A percentile compares a stretch with the other conserved stretches of the same genome.
Evolutionary conservation across 805 yeast species (phyloP).

Genomic region (Metschnikowia corniflorae): DNA sequence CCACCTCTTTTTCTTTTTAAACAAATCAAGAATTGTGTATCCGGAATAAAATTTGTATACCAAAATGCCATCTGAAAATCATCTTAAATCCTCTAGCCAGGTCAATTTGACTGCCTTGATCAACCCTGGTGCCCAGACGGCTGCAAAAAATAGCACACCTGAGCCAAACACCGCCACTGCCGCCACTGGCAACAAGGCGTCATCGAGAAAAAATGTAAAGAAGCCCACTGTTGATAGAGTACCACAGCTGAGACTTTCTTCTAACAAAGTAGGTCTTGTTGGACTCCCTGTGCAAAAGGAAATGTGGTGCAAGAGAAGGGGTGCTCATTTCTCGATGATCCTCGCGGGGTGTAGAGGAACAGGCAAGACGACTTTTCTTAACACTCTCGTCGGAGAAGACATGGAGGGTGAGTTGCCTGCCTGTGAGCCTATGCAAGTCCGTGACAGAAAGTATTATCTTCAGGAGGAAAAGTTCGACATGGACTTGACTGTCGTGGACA

Average conservation of each 20-base stretch:
- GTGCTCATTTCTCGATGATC: constrained; percentile 36
- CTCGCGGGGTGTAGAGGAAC: constrained; percentile 33
- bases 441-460: constrained; percentile 40
- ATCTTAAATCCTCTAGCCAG: constrained; percentile 1
- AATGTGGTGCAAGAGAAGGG: constrained; percentile 22
- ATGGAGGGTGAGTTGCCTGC: constrained; percentile 11
- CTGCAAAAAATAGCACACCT: constrained; percentile 9
- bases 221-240: constrained; percentile 13
- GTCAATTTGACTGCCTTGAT: constrained; percentile 1
- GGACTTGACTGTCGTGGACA: constrained; percentile 62
- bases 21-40: no score
- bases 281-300: constrained; percentile 32
- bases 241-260: constrained; percentile 16
- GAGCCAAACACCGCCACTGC: constrained; percentile 1
- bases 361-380: constrained; percentile 26
- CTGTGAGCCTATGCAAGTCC: constrained; percentile 14
- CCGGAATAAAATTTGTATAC: no score
- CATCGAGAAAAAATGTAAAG: constrained; percentile 9
- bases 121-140: constrained; percentile 2
- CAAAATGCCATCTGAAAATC: constrained; percentile 9
- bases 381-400: constrained; percentile 22
- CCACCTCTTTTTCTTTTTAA: not conserved
- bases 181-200: constrained; percentile 2
- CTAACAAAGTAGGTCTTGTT: constrained; percentile 16
- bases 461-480: constrained; percentile 58